Evolutionary conservation across 108 stramenopile genomes (phyloP), one percentile per base, ranked within the genome.

Genomic region (Skeletonema potamos): DNA sequence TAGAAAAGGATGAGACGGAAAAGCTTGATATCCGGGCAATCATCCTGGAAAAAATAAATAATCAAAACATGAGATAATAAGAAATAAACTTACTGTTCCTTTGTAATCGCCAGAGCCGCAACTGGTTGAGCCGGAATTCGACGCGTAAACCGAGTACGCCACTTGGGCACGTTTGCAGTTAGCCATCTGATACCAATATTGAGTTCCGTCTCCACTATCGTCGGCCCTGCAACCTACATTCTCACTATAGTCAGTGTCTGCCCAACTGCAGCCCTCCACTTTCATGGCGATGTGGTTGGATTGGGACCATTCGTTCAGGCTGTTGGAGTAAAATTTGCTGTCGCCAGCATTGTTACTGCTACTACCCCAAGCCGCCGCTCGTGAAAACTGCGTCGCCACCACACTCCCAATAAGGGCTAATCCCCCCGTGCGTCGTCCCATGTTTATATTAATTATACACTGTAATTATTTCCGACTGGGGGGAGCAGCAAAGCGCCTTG

Each of bases 101-200:
- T 82, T 72, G 58, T 88, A 94, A 62, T 80, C 88, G 6, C 64
- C 61, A 27, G 64, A 58, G 20, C 54, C 82, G 71, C 93, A 94
- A 34, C 58, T 62, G 8, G 82, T 72, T 37, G 76, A 79, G 9
- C 76, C 70, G 41, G 69, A 73, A 20, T 63, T 56, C 13, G 83
- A 70, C 17, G 89, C 76, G 64, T 88, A 94, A n/a, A 94, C 76
- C 13, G 88, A 87, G 69, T 86, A 94, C 8, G 81, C 89, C 30
- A 87, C 93, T 77, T 94, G 89, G 1, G 93, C 87, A 32, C 93
- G 66, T 22, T 82, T 54, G 54, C 93, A 94, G 66, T 90, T 92
- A 17, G 93, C 86, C 93, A 94, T 94, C 76, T 82, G 83, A 62
- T 91, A 94, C 93, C 93, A 94, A 70, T 87, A 88, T 3, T 84